Conservation (phyloP, 805 yeast genomes). For the Lipomyces sp. region DNA sequence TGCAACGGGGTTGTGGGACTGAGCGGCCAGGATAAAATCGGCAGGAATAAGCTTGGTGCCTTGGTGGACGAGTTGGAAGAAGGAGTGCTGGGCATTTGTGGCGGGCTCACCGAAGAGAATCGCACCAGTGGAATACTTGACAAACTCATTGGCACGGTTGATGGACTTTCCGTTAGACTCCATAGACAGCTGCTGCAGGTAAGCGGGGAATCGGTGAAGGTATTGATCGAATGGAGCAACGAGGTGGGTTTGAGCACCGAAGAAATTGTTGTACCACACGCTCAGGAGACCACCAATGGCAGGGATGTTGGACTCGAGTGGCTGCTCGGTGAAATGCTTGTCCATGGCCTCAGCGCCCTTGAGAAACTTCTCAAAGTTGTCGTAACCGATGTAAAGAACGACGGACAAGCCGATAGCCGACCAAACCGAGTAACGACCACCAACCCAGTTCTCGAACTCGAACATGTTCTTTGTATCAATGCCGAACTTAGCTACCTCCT, state of each 20-base stretch:
- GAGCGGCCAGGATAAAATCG: constrained; percentile 95
- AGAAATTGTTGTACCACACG: constrained; percentile 99
- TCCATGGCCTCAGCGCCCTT: constrained; percentile 99
- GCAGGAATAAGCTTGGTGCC: constrained; percentile 98
- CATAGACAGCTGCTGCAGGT: constrained; percentile 97
- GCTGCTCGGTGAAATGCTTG: constrained; percentile 81
- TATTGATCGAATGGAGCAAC: constrained; percentile 99
- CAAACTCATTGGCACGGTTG: constrained; percentile 86
- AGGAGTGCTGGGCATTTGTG: constrained; percentile 98
- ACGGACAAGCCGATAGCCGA: constrained; percentile 97
- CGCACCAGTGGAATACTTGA: constrained; percentile 94
- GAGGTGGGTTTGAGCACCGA: constrained; percentile 96
- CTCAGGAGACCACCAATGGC: constrained; percentile 89
- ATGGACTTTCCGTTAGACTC: constrained; percentile 99
- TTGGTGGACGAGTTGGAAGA: constrained; percentile 99
- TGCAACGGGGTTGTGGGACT: constrained; percentile 97
- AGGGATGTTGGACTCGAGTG: constrained; percentile 90
- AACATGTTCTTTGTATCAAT: constrained; percentile 98
- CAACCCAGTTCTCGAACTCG: constrained; percentile 98
- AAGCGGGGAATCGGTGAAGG: constrained; percentile 98
- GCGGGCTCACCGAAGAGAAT: constrained; percentile 98
- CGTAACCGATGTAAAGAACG: constrained; percentile 92
- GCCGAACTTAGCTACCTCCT: constrained; percentile 91
- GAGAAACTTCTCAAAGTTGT: constrained; percentile 87
- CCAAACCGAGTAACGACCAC: constrained; percentile 99